A percentile compares a stretch with the other conserved stretches of the same genome.
Evolutionary conservation across 2,329 filamentous ascomycete genomes (phyloP).

Genomic region (Ophidiomyces ophidiicola): DNA sequence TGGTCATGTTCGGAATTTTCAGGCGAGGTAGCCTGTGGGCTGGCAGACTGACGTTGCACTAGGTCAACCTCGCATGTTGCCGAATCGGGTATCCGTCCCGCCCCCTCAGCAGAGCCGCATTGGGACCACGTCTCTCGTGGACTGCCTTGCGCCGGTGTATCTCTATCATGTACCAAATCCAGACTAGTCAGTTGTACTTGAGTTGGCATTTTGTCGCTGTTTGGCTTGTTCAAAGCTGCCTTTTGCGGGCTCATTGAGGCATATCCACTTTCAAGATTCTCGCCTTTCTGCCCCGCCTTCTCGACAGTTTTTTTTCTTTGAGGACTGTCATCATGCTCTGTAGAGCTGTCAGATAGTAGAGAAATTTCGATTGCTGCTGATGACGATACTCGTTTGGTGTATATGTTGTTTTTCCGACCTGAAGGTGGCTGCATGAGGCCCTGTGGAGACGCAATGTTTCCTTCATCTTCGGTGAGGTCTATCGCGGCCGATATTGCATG

Average conservation of each 20-base stretch:
- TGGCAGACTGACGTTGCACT: background rate
- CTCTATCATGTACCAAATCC: too few relatives aligned
- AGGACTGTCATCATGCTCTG: background rate
- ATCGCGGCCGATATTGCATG: slow-evolving; percentile 2
- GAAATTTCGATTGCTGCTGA: background rate
- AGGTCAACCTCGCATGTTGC: background rate
- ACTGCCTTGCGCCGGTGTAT: too few relatives aligned
- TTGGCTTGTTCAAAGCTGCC: background rate
- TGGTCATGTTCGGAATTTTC: background rate
- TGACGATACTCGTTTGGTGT: background rate
- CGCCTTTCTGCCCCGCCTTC: background rate
- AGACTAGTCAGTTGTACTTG: too few relatives aligned
- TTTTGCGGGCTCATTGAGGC: background rate
- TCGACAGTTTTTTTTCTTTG: background rate
- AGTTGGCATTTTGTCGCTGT: too few relatives aligned
- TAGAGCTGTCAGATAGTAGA: background rate
- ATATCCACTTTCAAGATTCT: slow-evolving; percentile 2
- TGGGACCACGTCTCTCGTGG: background rate
- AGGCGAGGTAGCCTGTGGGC: background rate
- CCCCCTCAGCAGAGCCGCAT: background rate
- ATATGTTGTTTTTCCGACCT: background rate
- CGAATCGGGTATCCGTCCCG: slow-evolving; percentile 1
- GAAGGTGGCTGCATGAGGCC: too few relatives aligned
- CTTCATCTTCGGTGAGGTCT: background rate
- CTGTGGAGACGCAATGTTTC: background rate